A percentile compares a stretch with the other conserved stretches of the same genome.
These are phyloP conservation scores for Tolypocladium nubicola DNA, from an alignment of 2,329 filamentous ascomycete genomes.

Conservation along the genomic window DNA sequence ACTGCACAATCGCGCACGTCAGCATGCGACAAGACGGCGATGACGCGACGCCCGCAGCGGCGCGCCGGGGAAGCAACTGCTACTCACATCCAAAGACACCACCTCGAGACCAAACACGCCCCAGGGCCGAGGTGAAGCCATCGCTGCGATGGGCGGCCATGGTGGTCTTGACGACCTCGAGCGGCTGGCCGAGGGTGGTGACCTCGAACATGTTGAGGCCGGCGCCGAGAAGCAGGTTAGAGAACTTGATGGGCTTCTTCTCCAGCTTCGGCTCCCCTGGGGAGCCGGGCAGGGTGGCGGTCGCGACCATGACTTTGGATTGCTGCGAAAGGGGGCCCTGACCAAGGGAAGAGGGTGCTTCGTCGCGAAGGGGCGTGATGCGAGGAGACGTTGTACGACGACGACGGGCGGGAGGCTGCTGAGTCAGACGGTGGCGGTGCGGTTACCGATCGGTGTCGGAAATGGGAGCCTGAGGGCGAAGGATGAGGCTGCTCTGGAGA, in stretches of 20 bases:
- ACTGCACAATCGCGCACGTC: conserved; percentile 41
- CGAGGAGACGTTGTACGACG: conserved; percentile 13
- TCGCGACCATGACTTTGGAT: conserved; percentile 51
- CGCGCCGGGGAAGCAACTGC: conserved; percentile 1
- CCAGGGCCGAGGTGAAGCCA: conserved; percentile 70
- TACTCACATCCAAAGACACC: conserved; percentile 86
- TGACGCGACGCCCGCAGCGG: background rate
- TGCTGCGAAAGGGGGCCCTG: conserved; percentile 64
- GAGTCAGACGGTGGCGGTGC: background rate
- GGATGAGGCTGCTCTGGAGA: conserved; percentile 6
- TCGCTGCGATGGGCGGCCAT: conserved; percentile 96
- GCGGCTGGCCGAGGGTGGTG: conserved; percentile 59
- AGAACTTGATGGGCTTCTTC: conserved; percentile 99
- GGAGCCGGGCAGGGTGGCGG: conserved; percentile 41
- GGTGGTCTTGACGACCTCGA: conserved; percentile 99
- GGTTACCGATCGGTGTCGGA: conserved; percentile 1
- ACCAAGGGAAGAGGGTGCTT: conserved; percentile 95
- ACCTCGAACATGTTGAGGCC: conserved; percentile 94
- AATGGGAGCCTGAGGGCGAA: background rate
- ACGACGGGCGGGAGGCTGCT: conserved; percentile 1
- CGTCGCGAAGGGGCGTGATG: conserved; percentile 46
- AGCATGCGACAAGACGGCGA: conserved; percentile 4
- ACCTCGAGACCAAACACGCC: conserved; percentile 86
- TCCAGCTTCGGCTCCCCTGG: conserved; percentile 50
- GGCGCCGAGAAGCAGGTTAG: conserved; percentile 89